Evolutionary conservation across 305 asterid species (phyloP).

Genomic region (Fraxinus sp.): DNA sequence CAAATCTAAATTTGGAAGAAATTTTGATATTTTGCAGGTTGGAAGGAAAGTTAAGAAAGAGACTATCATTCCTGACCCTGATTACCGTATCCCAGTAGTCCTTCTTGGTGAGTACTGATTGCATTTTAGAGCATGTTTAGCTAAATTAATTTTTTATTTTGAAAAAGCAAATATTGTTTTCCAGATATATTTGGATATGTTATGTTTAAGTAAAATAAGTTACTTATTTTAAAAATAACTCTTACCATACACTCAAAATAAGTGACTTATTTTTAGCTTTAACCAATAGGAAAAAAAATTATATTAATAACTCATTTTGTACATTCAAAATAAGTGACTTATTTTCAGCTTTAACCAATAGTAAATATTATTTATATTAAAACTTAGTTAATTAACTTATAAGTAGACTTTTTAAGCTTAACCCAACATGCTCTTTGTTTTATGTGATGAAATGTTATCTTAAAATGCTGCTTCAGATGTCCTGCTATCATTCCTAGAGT

Average conservation of each 20-base stretch:
- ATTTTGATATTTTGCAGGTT: constrained; percentile 45
- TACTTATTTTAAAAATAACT: neutral
- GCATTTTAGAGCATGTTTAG: neutral
- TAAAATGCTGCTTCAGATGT: neutral
- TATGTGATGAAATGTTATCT: neutral
- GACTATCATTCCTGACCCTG: constrained; percentile 78
- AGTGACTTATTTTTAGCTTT: neutral
- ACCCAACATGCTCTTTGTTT: neutral
- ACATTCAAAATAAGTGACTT: neutral
- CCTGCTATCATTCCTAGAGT: neutral
- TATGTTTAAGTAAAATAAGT: no score
- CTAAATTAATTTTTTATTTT: neutral
- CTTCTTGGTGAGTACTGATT: constrained; percentile 56
- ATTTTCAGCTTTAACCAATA: neutral
- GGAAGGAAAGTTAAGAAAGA: constrained; percentile 63
- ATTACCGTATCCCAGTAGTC: constrained; percentile 77
- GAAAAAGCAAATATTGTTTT: no score
- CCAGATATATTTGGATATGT: neutral
- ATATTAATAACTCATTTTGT: no score
- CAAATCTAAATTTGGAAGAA: neutral
- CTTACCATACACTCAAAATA: neutral
- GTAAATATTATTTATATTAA: neutral
- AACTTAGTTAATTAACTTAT: neutral
- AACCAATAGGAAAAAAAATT: neutral
- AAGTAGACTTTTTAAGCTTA: neutral